Conservation (phyloP, 2,329 filamentous ascomycete genomes). For the Penicillium sp. region DNA sequence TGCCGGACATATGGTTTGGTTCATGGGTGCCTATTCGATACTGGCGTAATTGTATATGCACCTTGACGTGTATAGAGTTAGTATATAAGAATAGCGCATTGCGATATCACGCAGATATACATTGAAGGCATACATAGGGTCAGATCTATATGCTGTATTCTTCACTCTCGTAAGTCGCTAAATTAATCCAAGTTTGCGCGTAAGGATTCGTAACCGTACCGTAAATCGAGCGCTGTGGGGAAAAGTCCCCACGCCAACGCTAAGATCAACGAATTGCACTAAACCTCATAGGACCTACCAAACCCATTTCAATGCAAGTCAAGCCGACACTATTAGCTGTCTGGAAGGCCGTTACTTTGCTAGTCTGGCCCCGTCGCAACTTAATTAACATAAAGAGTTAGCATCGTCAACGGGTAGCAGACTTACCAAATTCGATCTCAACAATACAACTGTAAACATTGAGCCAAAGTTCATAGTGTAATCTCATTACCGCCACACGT, state of each 20-base stretch:
- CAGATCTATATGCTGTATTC: too few species aligned
- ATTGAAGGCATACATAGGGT: too few species aligned
- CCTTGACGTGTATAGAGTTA: too few species aligned
- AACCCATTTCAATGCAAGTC: not conserved
- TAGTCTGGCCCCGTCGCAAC: not conserved
- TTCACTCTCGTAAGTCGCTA: not conserved
- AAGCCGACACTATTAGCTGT: not conserved
- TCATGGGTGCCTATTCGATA: not conserved
- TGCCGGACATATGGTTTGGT: not conserved
- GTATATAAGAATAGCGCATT: too few species aligned
- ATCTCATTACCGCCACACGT: not conserved
- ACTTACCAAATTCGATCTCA: not conserved
- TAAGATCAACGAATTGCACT: not conserved
- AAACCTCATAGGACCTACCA: not conserved
- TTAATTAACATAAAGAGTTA: not conserved
- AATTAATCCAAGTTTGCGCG: not conserved
- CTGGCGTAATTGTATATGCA: too few species aligned
- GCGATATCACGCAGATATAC: too few species aligned
- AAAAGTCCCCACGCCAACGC: slow-evolving; percentile 6
- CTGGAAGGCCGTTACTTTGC: not conserved
- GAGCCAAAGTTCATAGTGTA: not conserved
- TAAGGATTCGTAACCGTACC: slow-evolving; percentile 10
- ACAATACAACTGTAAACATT: not conserved
- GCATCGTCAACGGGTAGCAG: too few species aligned
- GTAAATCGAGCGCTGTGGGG: slow-evolving; percentile 3